Conservation (phyloP, 345 rosid species). For the Populus deltoides region DNA sequence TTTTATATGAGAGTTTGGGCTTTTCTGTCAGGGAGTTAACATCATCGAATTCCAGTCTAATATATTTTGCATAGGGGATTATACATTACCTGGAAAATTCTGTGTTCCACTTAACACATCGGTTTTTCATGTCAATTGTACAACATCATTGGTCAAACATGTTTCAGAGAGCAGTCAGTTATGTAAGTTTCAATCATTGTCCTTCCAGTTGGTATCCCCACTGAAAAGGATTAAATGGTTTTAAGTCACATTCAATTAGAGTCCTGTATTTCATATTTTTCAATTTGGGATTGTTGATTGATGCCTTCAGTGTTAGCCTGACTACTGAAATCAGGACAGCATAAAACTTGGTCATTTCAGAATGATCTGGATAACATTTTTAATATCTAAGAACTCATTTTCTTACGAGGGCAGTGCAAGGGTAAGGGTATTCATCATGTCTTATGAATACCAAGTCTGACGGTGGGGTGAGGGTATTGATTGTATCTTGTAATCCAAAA, state of each 20-base stretch:
- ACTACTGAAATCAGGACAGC: not conserved
- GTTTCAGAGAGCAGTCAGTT: not conserved
- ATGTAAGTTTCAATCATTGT: not conserved
- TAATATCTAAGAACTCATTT: not conserved
- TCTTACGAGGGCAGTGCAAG: not conserved
- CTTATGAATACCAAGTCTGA: not conserved
- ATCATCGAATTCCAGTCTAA: not conserved
- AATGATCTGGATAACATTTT: not conserved
- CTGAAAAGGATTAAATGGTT: not conserved
- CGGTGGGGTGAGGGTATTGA: not conserved
- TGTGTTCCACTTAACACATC: not conserved
- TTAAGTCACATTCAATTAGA: not conserved
- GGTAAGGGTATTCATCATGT: not conserved
- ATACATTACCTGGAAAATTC: not conserved
- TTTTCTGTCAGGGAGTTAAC: not conserved
- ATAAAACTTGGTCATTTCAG: not conserved
- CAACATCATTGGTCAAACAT: not conserved
- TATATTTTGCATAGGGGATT: not conserved
- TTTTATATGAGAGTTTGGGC: not conserved
- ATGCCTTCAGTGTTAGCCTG: not conserved
- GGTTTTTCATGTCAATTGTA: not conserved
- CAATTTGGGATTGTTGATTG: not conserved
- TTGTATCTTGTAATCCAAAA: not conserved
- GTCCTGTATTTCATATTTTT: not conserved
- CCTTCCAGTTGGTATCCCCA: not conserved